These are phyloP conservation scores for Cadophora gregata DNA, from an alignment of 2,329 filamentous ascomycete genomes.

Conservation along the genomic window DNA sequence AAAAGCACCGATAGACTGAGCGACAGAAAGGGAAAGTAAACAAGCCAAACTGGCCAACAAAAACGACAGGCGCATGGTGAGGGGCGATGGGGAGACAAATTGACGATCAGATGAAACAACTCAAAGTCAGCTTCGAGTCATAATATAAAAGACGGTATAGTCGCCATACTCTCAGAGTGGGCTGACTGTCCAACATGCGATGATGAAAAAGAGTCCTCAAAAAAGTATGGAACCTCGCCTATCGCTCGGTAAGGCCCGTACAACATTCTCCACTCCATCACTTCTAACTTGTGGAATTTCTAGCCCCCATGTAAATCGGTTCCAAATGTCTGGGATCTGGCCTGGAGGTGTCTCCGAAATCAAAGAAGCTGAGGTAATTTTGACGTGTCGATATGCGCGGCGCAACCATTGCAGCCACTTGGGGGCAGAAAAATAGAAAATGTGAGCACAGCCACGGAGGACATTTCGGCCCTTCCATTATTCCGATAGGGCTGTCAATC, in stretches of 20 bases:
- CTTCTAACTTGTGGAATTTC: neutral
- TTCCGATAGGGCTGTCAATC: constrained; percentile 5
- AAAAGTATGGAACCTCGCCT: neutral
- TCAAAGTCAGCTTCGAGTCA: neutral
- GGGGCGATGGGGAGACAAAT: neutral
- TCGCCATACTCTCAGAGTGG: neutral
- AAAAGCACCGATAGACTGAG: constrained; percentile 19
- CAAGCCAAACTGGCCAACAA: neutral
- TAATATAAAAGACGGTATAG: neutral
- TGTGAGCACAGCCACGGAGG: neutral
- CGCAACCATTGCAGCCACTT: neutral
- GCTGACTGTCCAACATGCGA: neutral
- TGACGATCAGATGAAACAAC: neutral
- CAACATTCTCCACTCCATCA: neutral
- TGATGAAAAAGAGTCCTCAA: neutral
- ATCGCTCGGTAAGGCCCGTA: neutral
- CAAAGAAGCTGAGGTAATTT: neutral
- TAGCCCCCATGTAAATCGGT: neutral
- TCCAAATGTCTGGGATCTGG: neutral
- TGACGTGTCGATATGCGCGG: neutral
- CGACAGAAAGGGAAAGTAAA: neutral
- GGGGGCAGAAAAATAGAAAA: constrained; percentile 12
- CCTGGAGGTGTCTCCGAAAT: neutral
- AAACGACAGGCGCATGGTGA: neutral
- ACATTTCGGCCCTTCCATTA: neutral